Conservation (phyloP, 495 filamentous ascomycete species). For the Daldinia loculata region DNA sequence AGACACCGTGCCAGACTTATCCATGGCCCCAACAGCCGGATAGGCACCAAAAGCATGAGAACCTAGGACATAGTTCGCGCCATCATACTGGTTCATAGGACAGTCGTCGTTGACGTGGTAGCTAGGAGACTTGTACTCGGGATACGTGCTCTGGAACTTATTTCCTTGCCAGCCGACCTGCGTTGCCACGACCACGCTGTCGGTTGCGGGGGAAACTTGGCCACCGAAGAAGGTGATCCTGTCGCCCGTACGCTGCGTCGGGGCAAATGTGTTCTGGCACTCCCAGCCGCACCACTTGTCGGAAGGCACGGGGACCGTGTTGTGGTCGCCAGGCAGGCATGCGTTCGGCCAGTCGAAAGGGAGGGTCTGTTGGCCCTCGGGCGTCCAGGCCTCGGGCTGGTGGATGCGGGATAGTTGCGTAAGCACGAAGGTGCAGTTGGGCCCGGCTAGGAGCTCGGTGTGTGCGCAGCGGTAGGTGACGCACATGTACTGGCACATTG, state of each 20-base stretch:
- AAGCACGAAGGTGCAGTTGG: slow-evolving; percentile 36
- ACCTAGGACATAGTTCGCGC: background rate
- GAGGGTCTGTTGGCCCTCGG: slow-evolving; percentile 6
- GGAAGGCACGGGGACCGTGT: slow-evolving; percentile 13
- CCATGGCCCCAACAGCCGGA: background rate
- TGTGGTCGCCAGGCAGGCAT: slow-evolving; percentile 39
- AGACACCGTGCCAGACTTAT: background rate
- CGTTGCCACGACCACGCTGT: background rate
- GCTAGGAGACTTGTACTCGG: background rate
- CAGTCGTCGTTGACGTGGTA: background rate
- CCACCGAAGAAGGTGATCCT: background rate
- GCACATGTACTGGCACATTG: slow-evolving; percentile 46
- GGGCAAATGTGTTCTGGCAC: slow-evolving; percentile 14
- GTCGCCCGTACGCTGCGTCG: background rate
- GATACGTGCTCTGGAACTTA: background rate
- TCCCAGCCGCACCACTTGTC: slow-evolving; percentile 33
- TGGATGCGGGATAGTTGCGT: slow-evolving; percentile 44
- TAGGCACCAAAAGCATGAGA: background rate
- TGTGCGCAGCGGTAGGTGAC: slow-evolving; percentile 43
- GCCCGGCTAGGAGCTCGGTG: slow-evolving; percentile 34
- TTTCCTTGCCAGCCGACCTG: background rate
- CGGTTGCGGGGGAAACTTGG: background rate
- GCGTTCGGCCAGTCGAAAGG: slow-evolving; percentile 39
- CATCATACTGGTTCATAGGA: background rate
- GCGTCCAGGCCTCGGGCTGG: slow-evolving; percentile 22